phyloP scores from a whole-genome alignment of 2,329 filamentous ascomycete genomes.

The Mycosphaerella arachidis region DNA sequence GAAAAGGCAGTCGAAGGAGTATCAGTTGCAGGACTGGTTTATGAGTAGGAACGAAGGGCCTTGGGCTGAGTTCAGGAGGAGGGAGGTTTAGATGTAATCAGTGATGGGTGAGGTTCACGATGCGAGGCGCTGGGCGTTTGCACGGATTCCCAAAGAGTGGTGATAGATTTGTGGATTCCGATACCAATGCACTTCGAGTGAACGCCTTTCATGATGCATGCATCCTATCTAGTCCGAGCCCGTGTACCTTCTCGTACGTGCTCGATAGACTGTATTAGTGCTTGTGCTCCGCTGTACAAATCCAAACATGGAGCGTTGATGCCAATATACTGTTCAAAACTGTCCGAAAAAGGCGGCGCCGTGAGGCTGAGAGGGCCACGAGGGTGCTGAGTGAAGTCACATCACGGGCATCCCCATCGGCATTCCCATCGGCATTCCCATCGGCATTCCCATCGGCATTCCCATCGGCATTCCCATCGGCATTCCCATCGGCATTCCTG shows the following conservation, averaged over 20 bases:
- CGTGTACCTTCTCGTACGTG: neutral
- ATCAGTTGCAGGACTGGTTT: slow-evolving; percentile 68
- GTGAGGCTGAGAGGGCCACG: neutral
- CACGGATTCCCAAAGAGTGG: neutral
- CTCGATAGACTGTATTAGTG: neutral
- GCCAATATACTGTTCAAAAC: neutral
- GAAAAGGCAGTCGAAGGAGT: slow-evolving; percentile 55
- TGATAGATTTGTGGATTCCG: neutral
- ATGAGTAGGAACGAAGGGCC: slow-evolving; percentile 69
- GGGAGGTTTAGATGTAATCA: slow-evolving; percentile 6
- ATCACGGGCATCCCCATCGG: too few relatives aligned
- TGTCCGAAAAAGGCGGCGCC: neutral
- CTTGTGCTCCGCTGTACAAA: neutral
- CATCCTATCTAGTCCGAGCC: neutral
- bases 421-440: neutral
- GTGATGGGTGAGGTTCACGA: neutral
- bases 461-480: too few relatives aligned
- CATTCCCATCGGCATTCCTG: neutral
- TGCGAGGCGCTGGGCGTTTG: neutral
- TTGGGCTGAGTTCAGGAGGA: slow-evolving; percentile 52
- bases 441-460: neutral
- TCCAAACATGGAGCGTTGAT: neutral
- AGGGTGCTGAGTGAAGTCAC: too few relatives aligned
- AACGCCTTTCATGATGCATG: neutral
- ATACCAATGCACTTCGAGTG: neutral